These are phyloP conservation scores for Prunus mongolica DNA, from an alignment of 306 rosid species.

Conservation along the genomic window DNA sequence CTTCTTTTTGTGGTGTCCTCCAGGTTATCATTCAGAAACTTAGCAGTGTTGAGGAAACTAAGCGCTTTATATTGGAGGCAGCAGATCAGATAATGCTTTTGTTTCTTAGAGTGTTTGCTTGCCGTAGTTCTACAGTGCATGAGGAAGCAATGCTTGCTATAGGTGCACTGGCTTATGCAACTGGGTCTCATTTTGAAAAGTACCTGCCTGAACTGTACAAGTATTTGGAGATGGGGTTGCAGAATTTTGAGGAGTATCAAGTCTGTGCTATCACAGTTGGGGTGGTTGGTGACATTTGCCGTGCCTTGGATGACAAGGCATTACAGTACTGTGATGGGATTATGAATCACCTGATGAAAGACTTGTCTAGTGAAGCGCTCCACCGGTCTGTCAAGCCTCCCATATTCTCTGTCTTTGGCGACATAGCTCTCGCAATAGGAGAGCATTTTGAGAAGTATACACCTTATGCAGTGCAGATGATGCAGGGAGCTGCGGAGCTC, in stretches of 20 bases:
- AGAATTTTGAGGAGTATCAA: conserved; percentile 36
- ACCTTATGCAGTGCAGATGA: conserved; percentile 23
- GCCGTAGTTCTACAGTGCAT: conserved; percentile 41
- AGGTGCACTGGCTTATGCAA: conserved; percentile 37
- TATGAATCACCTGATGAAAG: conserved; percentile 24
- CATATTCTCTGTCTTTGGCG: conserved; percentile 35
- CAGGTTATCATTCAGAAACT: conserved; percentile 41
- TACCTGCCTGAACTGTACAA: conserved; percentile 29
- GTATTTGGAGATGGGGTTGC: conserved; percentile 41
- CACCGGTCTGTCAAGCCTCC: conserved; percentile 40
- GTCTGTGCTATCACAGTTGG: conserved; percentile 41
- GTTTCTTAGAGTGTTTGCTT: conserved; percentile 38
- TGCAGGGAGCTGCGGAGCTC: conserved; percentile 36
- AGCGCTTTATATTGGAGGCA: conserved; percentile 17
- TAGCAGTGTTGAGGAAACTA: conserved; percentile 24
- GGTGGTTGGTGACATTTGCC: conserved; percentile 35
- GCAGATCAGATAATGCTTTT: conserved; percentile 33
- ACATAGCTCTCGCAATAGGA: conserved; percentile 34
- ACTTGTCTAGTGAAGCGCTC: conserved; percentile 26
- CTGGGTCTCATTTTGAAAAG: conserved; percentile 28
- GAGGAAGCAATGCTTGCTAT: conserved; percentile 46
- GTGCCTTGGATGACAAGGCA: conserved; percentile 32
- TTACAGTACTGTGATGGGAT: conserved; percentile 31
- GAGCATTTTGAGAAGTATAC: conserved; percentile 39
- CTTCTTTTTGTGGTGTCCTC: conserved; percentile 39